phyloP scores from a whole-genome alignment of 2,329 filamentous ascomycete genomes.

The Cryphonectria radicalis region DNA sequence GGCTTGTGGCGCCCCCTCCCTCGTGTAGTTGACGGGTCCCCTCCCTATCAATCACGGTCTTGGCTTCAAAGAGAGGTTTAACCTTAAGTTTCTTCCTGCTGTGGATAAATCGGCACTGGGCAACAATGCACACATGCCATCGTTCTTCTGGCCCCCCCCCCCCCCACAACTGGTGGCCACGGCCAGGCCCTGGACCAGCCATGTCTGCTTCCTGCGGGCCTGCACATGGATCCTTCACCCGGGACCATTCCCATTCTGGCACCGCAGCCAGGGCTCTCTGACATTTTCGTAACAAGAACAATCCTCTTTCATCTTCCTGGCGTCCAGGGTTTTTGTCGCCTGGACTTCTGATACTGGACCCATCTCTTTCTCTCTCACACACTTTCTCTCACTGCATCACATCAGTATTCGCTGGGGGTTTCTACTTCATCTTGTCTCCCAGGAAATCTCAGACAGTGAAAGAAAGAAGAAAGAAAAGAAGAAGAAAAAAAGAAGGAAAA shows the following conservation, averaged over 20 bases:
- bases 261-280: slow-evolving; percentile 24
- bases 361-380: background rate
- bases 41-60: background rate
- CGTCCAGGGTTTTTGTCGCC: slow-evolving; percentile 5
- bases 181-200: background rate
- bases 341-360: slow-evolving; percentile 10
- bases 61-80: background rate
- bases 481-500: too few species aligned
- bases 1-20: background rate
- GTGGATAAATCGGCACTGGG: slow-evolving; percentile 5
- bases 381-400: slow-evolving; percentile 14
- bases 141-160: background rate
- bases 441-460: too few species aligned
- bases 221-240: background rate
- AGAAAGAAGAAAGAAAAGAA: background rate
- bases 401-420: slow-evolving; percentile 20
- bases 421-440: slow-evolving; percentile 25
- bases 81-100: background rate
- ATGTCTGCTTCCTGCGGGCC: background rate
- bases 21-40: background rate
- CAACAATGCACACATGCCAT: background rate
- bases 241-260: slow-evolving; percentile 16
- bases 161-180: background rate
- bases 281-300: slow-evolving; percentile 27
- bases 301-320: slow-evolving; percentile 7